Conservation (phyloP, 176 grass and related monocot genomes). For the Aegilops tauschii region DNA sequence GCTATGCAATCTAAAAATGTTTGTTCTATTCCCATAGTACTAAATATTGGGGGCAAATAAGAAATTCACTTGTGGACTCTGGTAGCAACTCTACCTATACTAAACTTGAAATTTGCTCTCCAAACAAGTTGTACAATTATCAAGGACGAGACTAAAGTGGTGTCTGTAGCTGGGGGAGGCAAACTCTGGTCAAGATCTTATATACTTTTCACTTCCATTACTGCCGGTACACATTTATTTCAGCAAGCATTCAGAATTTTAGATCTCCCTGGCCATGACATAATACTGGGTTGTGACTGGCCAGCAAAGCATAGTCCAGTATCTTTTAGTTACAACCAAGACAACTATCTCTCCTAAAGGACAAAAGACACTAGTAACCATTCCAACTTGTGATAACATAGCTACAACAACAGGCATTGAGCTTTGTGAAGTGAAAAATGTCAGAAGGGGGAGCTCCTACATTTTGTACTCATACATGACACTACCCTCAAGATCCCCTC, state of each 20-base stretch:
- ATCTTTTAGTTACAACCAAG: too few species aligned
- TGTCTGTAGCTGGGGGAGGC: not conserved
- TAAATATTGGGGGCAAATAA: not conserved
- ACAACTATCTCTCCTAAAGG: too few species aligned
- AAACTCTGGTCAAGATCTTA: not conserved
- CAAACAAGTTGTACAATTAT: not conserved
- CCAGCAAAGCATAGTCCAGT: not conserved
- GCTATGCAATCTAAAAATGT: not conserved
- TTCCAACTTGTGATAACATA: too few species aligned
- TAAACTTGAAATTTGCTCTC: not conserved
- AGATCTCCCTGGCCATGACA: not conserved
- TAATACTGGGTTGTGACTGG: not conserved
- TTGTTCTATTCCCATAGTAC: not conserved
- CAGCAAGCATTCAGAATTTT: not conserved
- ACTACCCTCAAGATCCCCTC: too few species aligned
- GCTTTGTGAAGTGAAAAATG: too few species aligned
- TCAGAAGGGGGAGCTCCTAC: too few species aligned
- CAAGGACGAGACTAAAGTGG: not conserved
- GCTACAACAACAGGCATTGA: too few species aligned
- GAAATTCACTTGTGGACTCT: not conserved
- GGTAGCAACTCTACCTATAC: not conserved
- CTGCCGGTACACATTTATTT: not conserved
- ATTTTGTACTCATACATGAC: too few species aligned
- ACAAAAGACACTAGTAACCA: too few species aligned
- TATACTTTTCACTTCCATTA: not conserved